Evolutionary conservation across 352 stramenopile species (phyloP).

Genomic region (Phytophthora niederhauseri): DNA sequence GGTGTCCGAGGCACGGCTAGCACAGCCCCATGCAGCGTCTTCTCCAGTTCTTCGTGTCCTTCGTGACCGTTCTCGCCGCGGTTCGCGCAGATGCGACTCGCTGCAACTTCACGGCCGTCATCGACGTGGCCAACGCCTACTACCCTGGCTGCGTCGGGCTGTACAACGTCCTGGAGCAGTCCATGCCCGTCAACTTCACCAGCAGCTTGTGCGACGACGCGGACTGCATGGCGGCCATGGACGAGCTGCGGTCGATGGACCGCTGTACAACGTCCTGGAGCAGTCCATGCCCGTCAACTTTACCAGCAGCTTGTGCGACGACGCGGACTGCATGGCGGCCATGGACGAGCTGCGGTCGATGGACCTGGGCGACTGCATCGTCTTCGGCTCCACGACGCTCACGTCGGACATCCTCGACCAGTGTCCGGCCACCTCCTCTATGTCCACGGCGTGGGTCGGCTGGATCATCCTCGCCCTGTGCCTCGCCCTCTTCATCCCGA

Average conservation of each 20-base stretch:
- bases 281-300: slow-evolving; percentile 35
- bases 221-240: slow-evolving; percentile 31
- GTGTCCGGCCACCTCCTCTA: slow-evolving; percentile 7
- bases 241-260: slow-evolving; percentile 22
- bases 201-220: slow-evolving; percentile 22
- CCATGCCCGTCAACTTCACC: slow-evolving; percentile 34
- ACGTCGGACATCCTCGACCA: slow-evolving; percentile 36
- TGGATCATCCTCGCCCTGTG: slow-evolving; percentile 14
- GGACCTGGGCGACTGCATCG: slow-evolving; percentile 37
- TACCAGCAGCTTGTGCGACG: slow-evolving; percentile 25
- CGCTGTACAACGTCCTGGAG: slow-evolving; percentile 38
- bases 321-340: slow-evolving; percentile 27
- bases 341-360: slow-evolving; percentile 27
- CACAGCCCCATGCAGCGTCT: slow-evolving; percentile 16
- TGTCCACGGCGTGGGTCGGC: slow-evolving; percentile 11
- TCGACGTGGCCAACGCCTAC: slow-evolving; percentile 33
- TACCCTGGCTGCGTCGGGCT: slow-evolving; percentile 30
- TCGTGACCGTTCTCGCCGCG: slow-evolving; percentile 9
- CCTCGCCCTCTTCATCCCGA: slow-evolving; percentile 17
- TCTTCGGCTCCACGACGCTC: slow-evolving; percentile 32
- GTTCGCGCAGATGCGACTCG: slow-evolving; percentile 5
- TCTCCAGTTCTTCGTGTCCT: slow-evolving; percentile 18
- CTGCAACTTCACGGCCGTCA: slow-evolving; percentile 31
- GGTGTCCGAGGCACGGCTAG: background rate
- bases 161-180: slow-evolving; percentile 37